These are phyloP conservation scores for Stemphylium lycopersici DNA, from an alignment of 2,329 filamentous ascomycete species.

Conservation along the genomic window DNA sequence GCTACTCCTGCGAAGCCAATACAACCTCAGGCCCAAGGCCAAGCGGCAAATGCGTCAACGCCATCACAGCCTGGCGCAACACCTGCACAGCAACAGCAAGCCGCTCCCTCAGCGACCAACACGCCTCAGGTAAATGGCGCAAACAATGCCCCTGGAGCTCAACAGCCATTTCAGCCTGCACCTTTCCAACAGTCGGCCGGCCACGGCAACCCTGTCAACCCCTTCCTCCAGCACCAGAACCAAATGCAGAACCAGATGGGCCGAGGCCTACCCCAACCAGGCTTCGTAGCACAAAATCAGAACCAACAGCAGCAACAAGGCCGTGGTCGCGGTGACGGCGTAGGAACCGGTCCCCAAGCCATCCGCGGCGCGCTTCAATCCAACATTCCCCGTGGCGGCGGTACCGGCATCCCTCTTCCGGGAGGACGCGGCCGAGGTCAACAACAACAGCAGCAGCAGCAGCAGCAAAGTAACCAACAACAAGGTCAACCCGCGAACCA, in stretches of 20 bases:
- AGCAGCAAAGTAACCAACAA: slow-evolving; percentile 23
- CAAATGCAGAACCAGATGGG: slow-evolving; percentile 22
- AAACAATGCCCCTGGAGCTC: slow-evolving; percentile 13
- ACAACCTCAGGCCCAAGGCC: slow-evolving; percentile 6
- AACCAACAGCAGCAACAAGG: slow-evolving; percentile 31
- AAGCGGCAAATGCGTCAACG: slow-evolving; percentile 5
- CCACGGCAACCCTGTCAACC: slow-evolving; percentile 16
- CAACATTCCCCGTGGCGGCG: slow-evolving; percentile 41
- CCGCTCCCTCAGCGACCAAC: neutral
- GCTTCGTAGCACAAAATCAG: slow-evolving; percentile 28
- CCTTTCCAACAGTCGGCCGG: slow-evolving; percentile 22
- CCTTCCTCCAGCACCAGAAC: slow-evolving; percentile 19
- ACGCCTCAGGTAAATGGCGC: slow-evolving; percentile 24
- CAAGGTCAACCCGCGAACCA: slow-evolving; percentile 12
- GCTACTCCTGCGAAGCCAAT: slow-evolving; percentile 24
- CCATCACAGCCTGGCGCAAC: slow-evolving; percentile 10
- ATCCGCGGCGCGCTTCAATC: slow-evolving; percentile 38
- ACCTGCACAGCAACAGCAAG: slow-evolving; percentile 22
- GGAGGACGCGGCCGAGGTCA: slow-evolving; percentile 33
- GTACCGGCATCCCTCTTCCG: slow-evolving; percentile 40
- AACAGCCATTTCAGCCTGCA: slow-evolving; percentile 12
- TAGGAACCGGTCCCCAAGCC: slow-evolving; percentile 31
- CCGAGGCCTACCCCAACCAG: slow-evolving; percentile 33
- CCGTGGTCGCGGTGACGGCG: slow-evolving; percentile 10
- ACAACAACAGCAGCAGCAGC: slow-evolving; percentile 20